Conservation (phyloP, 2,329 filamentous ascomycete genomes). For the Penicillium sp. region DNA sequence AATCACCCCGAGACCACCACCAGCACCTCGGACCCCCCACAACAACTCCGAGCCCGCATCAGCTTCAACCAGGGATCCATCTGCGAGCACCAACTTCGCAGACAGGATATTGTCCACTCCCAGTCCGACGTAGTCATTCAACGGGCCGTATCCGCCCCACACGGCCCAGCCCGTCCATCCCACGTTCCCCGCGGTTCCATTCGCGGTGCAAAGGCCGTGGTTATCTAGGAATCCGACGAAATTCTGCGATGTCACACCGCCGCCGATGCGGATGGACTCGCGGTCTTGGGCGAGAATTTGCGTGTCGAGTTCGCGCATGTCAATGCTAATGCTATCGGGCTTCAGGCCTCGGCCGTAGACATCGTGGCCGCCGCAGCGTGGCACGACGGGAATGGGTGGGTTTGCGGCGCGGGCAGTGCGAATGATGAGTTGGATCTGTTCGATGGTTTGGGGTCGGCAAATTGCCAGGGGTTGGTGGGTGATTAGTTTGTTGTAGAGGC, state of each 20-base stretch:
- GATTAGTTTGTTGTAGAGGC: background rate
- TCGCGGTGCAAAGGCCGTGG: background rate
- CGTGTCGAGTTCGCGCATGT: background rate
- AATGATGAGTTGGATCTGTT: background rate
- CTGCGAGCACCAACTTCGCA: background rate
- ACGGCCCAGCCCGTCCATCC: background rate
- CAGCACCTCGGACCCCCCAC: background rate
- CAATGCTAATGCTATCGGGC: background rate
- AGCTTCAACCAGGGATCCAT: background rate
- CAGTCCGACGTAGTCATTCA: background rate
- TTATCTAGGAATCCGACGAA: background rate
- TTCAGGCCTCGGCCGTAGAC: background rate
- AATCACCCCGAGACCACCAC: background rate
- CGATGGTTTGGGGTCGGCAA: background rate
- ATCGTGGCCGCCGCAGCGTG: background rate
- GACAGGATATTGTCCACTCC: background rate
- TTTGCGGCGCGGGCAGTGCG: background rate
- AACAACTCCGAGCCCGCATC: background rate
- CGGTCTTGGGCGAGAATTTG: background rate
- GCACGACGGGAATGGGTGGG: background rate
- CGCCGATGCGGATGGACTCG: background rate
- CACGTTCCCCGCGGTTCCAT: background rate
- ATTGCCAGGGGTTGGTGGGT: background rate
- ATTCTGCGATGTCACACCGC: background rate
- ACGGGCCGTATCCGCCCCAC: background rate